phyloP scores from a whole-genome alignment of 2,329 filamentous ascomycete species.

The Fusarium avenaceum region DNA sequence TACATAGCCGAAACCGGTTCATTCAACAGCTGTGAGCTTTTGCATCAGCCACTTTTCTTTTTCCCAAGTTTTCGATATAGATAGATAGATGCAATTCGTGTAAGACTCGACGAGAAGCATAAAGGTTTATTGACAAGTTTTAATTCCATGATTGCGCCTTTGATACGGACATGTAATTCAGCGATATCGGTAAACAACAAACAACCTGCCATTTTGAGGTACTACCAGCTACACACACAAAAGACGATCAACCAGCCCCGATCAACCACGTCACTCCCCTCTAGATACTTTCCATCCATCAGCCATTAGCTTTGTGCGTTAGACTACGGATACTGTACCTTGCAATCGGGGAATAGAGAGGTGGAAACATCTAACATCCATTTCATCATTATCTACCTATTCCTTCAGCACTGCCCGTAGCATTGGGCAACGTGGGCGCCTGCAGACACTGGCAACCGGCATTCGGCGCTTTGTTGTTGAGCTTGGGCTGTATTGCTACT shows the following conservation, averaged over 20 bases:
- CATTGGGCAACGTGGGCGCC: constrained; percentile 19
- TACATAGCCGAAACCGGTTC: constrained; percentile 30
- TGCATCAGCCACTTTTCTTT: constrained; percentile 21
- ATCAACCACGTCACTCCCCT: constrained; percentile 44
- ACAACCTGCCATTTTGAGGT: constrained; percentile 8
- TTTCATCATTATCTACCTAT: neutral
- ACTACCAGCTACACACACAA: constrained; percentile 8
- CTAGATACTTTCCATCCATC: neutral
- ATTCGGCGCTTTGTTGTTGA: constrained; percentile 20
- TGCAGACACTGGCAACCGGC: constrained; percentile 14
- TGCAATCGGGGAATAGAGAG: constrained; percentile 43
- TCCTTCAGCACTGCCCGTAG: neutral
- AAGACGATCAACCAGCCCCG: constrained; percentile 28
- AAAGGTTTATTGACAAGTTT: neutral
- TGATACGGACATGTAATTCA: neutral
- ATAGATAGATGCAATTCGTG: neutral
- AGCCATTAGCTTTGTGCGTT: constrained; percentile 24
- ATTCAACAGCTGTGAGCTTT: constrained; percentile 3
- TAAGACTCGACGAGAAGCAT: neutral
- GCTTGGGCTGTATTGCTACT: constrained; percentile 14
- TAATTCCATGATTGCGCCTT: neutral
- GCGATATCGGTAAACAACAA: constrained; percentile 1
- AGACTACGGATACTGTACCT: constrained; percentile 2
- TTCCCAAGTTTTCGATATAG: neutral
- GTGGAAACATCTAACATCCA: constrained; percentile 39